phyloP scores from a whole-genome alignment of 2,329 filamentous ascomycete species.

The Lasiodiplodia sp. region DNA sequence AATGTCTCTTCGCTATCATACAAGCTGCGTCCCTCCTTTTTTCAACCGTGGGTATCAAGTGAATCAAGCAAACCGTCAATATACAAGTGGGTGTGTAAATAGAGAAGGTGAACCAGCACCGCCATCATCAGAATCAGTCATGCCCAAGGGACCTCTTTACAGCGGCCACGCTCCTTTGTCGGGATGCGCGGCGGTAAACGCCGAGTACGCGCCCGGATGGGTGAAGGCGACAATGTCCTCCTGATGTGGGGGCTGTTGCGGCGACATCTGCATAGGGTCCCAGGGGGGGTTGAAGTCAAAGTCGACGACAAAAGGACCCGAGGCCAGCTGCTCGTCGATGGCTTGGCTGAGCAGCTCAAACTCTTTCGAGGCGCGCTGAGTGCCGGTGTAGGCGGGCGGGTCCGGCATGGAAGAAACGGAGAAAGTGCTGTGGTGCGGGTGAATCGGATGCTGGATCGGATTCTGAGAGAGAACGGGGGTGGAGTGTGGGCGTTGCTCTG shows the following conservation, averaged over 20 bases:
- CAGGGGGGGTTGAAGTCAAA: conserved; percentile 23
- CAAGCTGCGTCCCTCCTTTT: background rate
- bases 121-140: background rate
- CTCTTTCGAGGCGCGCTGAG: conserved; percentile 12
- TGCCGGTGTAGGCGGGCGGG: background rate
- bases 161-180: conserved; percentile 19
- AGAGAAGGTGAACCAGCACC: background rate
- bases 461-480: conserved; percentile 6
- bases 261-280: conserved; percentile 19
- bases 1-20: background rate
- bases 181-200: conserved; percentile 18
- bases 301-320: conserved; percentile 19
- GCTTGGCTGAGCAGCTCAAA: conserved; percentile 19
- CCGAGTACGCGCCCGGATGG: conserved; percentile 25
- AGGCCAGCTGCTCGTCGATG: conserved; percentile 20
- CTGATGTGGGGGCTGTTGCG: background rate
- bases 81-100: background rate
- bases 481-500: conserved; percentile 13
- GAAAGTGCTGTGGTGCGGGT: background rate
- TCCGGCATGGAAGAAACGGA: conserved; percentile 8
- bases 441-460: background rate
- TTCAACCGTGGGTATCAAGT: conserved; percentile 8
- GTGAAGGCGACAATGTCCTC: conserved; percentile 28
- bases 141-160: background rate
- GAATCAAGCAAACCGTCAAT: background rate